Conservation (phyloP, 2,329 filamentous ascomycete genomes). For the Botrytis pseudocinerea region DNA sequence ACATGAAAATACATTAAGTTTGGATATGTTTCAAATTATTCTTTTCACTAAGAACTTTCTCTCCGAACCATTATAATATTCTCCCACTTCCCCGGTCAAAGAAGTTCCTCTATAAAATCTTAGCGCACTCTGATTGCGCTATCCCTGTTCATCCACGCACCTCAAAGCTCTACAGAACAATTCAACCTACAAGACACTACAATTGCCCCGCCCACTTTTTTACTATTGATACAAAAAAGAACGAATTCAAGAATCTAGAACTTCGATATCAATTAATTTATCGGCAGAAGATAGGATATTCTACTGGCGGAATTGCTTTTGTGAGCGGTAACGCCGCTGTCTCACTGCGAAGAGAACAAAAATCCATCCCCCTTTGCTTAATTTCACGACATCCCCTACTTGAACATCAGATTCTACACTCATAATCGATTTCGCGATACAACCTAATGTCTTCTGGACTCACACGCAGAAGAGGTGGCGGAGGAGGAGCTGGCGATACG, state of each 20-base stretch:
- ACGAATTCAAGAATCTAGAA: constrained; percentile 9
- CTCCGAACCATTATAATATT: constrained; percentile 7
- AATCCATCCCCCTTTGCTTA: constrained; percentile 32
- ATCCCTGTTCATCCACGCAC: constrained; percentile 23
- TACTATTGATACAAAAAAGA: constrained; percentile 9
- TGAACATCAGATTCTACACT: constrained; percentile 24
- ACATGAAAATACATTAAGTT: constrained; percentile 5
- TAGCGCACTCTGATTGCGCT: constrained; percentile 20
- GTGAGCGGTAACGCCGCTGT: constrained; percentile 26
- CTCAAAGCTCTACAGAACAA: constrained; percentile 23
- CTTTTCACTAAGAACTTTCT: background rate
- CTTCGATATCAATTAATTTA: constrained; percentile 1
- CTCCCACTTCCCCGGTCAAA: constrained; percentile 21
- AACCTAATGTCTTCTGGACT: constrained; percentile 53
- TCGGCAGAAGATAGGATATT: constrained; percentile 9
- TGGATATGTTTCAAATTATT: constrained; percentile 1
- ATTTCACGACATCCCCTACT: constrained; percentile 26
- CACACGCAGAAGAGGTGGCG: constrained; percentile 67
- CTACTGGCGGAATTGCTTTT: constrained; percentile 22
- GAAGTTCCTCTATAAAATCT: constrained; percentile 22
- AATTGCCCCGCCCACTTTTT: constrained; percentile 24
- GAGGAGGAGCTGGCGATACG: constrained; percentile 60
- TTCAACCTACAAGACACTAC: constrained; percentile 21
- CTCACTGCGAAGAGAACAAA: constrained; percentile 18
- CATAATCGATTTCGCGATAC: constrained; percentile 22